Evolutionary conservation across 208 protist genomes (phyloP).

Genomic region (Trypanosoma melophagium): DNA sequence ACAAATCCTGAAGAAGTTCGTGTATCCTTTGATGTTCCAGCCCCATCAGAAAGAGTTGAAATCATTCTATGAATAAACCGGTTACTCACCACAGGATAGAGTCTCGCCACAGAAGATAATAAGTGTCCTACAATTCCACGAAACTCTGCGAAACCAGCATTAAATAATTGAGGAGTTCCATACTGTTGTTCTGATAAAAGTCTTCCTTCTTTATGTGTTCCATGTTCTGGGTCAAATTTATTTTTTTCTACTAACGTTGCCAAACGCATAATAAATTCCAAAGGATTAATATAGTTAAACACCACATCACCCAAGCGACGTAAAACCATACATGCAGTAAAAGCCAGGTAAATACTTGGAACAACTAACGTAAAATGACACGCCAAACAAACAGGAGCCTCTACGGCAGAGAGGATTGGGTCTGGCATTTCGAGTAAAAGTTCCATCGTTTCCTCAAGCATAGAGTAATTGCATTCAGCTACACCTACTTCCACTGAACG

Average conservation of each 20-base stretch:
- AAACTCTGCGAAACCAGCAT: conserved; percentile 61
- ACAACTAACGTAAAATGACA: conserved; percentile 46
- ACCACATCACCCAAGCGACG: conserved; percentile 36
- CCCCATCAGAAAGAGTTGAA: conserved; percentile 37
- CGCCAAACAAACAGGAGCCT: conserved; percentile 25
- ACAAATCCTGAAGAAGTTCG: conserved; percentile 65
- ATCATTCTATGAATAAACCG: conserved; percentile 51
- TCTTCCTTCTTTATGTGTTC: conserved; percentile 39
- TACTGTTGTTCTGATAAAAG: conserved; percentile 65
- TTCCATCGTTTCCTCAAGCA: conserved; percentile 52
- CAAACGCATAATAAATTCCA: conserved; percentile 42
- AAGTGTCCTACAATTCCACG: conserved; percentile 43
- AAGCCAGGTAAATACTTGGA: conserved; percentile 75
- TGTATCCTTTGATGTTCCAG: conserved; percentile 52
- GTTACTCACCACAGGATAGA: conserved; percentile 50
- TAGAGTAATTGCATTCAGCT: conserved; percentile 31
- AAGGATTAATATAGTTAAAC: conserved; percentile 34
- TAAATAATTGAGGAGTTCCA: conserved; percentile 51
- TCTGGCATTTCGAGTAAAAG: conserved; percentile 48
- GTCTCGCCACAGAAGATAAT: conserved; percentile 38
- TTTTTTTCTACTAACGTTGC: conserved; percentile 54
- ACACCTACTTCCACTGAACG: conserved; percentile 27
- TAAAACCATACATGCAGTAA: conserved; percentile 39
- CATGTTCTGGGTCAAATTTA: conserved; percentile 52
- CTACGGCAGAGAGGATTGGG: conserved; percentile 24